These are phyloP conservation scores for Hypoxylon sp. DNA, from an alignment of 2,329 filamentous ascomycete genomes.

Conservation along the genomic window DNA sequence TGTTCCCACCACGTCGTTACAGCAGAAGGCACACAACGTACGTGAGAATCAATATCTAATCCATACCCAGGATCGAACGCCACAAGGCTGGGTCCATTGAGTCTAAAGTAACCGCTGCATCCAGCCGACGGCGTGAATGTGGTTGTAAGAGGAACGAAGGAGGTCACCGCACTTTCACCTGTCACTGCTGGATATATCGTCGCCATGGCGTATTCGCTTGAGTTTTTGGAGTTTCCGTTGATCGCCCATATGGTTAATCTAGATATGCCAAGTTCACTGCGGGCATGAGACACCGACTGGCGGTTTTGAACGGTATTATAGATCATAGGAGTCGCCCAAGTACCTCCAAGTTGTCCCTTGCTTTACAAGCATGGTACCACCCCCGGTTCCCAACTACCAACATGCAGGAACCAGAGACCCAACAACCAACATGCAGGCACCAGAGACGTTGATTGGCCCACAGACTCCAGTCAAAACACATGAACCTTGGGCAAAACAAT, in stretches of 20 bases:
- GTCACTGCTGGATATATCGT: constrained; percentile 22
- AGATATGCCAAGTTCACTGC: background rate
- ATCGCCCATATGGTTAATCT: background rate
- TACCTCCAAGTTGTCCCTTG: background rate
- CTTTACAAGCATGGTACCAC: background rate
- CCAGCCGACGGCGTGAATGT: constrained; percentile 25
- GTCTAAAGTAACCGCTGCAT: constrained; percentile 32
- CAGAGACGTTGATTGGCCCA: background rate
- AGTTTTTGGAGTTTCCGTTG: background rate
- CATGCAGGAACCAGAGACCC: background rate
- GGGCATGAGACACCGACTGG: background rate
- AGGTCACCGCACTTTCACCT: constrained; percentile 25
- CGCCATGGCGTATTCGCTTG: constrained; percentile 1
- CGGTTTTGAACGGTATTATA: constrained; percentile 1
- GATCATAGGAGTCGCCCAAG: background rate
- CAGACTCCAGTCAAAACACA: background rate
- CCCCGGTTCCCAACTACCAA: background rate
- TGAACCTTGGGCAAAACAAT: background rate
- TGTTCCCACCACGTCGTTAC: constrained; percentile 43
- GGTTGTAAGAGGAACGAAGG: constrained; percentile 37
- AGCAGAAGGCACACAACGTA: constrained; percentile 31
- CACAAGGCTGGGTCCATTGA: constrained; percentile 38
- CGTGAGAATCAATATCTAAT: constrained; percentile 33
- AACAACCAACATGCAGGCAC: background rate
- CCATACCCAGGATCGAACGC: constrained; percentile 41